Base-by-base conservation (phyloP, 257 asterid genomes). In the Voacanga thouarsii region DNA sequence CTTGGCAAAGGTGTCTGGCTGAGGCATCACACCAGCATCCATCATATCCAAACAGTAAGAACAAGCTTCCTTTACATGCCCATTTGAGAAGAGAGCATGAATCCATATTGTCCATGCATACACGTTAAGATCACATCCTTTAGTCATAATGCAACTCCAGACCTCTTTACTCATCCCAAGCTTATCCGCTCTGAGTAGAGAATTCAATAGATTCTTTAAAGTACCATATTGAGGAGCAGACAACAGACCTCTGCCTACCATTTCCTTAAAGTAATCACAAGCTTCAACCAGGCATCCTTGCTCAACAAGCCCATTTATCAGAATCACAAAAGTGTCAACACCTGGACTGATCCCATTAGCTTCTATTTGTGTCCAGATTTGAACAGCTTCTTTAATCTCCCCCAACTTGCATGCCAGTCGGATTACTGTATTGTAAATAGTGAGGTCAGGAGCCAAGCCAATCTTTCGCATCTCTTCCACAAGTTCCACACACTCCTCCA, bases 41-140 rank as follows among this genome's bases (percentile, higher is more conserved):
- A 94, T 85, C 99, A 94, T 94, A 72, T 92, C 97, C 83, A 92
- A 55, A 84, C 96, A 91, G 79, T 90, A 91, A 41, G 87, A 80
- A 82, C 99, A 94, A 64, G 97, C 98, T 60, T 89, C 97, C 82
- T 94, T 94, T 80, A 94, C 96, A 78, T 89, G 92, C 67, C 95
- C 96, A 10, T 82, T 90, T 39, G 97, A 90, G 83, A 92, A 91
- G 57, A 92, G 88, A 14, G 96, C 85, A 68, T 94, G 98, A 78
- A 92, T 94, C 98, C 99, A 92, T 24, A 94, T 94, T 28, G 99
- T 94, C 99, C 99, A 94, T 7, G 93, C 96, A 65, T 50, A 87
- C 73, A 84, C 97, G 68, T 94, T 94, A 67, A 92, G 89, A 77
- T 92, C 98, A 75, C 98, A 90, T 65, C 98, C 98, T 84, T 88